Base-by-base conservation (phyloP, 2,329 filamentous ascomycete genomes). In the Venturia effusa region DNA sequence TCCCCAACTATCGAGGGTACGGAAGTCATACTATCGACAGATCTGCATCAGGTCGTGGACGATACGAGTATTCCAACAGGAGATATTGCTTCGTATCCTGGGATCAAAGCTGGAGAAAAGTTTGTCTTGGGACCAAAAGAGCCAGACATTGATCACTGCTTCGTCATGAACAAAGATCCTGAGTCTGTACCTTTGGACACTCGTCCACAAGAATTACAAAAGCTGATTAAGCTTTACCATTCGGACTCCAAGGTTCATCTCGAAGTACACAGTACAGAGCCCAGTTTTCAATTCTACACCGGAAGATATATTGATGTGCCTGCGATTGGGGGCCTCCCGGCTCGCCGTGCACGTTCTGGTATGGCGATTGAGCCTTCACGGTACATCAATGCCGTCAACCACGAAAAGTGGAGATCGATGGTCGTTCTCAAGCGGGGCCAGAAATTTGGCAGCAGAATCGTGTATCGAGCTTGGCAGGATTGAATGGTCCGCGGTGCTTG, bases 211-310 rank as follows among this genome's bases (percentile, higher is more conserved):
- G 83, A 88, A 0, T 79, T 96, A 45, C 81, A 80, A 64, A 85
- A 83, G 65, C 84, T 93, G 57, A 84, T 90, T 57, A 79, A 83
- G 30, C 89, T 94, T 65, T 83, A 83, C 74, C 90, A 97, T 74
- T 84, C 90, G 6, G 80, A 79, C 61, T 88, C 86, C 34, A 84
- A 85, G 67, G 81, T 97, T 68, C 88, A 95, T 73, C 84, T 97
- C 61, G 90, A 97, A 75, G 88, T 96, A 6, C 80, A 86, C 71
- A 94, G 90, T 79, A 97, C 93, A 0, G 93, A 97, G 79, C 94
- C 94, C 0, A 90, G 91, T 0, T 97, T 97, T 81, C 93, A 97
- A 75, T 96, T 97, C 78, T 97, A 97, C 77, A 95, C 92, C 0
- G 94, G 93, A 68, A 88, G 89, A 72, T 88, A 86, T 71, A 92